Conservation (phyloP, 1,284 basidiomycete genomes). For the Sporisorium sorghi region DNA sequence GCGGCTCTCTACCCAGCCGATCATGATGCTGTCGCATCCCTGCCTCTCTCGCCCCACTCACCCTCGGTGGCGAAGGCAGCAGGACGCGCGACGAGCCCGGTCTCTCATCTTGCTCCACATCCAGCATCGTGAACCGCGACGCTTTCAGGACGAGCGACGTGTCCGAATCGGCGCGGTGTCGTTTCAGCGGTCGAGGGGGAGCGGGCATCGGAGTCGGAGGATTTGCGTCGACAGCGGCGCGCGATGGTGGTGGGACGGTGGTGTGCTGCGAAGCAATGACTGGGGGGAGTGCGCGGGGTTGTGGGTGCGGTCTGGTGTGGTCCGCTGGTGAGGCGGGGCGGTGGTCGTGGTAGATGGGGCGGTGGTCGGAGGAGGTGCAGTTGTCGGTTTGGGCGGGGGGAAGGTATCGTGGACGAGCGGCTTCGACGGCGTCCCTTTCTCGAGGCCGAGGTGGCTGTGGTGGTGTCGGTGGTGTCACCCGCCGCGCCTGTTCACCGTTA, state of each 20-base stretch:
- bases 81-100: not conserved
- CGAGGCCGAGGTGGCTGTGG: not conserved
- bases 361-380: not conserved
- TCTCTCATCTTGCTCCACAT: not conserved
- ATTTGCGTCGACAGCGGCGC: not conserved
- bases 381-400: not conserved
- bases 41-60: not conserved
- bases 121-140: slow-evolving; percentile 16
- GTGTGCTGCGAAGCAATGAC: slow-evolving; percentile 27
- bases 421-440: not conserved
- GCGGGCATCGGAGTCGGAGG: slow-evolving; percentile 2
- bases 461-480: not conserved
- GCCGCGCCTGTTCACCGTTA: not conserved
- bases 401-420: not conserved
- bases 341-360: no score
- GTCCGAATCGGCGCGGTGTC: slow-evolving; percentile 29
- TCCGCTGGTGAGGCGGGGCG: not conserved
- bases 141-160: slow-evolving; percentile 30
- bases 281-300: slow-evolving; percentile 2
- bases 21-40: not conserved
- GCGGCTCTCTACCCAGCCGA: not conserved
- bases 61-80: not conserved
- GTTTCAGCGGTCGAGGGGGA: slow-evolving; percentile 11
- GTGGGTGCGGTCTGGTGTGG: not conserved
- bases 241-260: not conserved